Conservation (phyloP, 306 rosid species). For the Castanea crenata region DNA sequence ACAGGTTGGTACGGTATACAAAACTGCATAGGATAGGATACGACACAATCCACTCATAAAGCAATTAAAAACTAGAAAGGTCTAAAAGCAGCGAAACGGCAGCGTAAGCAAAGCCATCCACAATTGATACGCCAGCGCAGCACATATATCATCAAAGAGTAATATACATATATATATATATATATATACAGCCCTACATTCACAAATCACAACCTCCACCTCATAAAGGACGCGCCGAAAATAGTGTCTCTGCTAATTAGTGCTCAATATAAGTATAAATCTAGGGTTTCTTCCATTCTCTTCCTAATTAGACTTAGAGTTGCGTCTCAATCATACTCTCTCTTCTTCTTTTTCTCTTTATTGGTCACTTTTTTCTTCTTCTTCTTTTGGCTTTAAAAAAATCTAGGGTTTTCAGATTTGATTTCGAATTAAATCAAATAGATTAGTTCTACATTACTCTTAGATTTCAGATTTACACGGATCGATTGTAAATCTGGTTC, state of each 20-base stretch:
- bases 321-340: neutral
- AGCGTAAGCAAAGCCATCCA: neutral
- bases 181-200: neutral
- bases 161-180: neutral
- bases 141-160: neutral
- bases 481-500: conserved; percentile 11
- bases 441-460: neutral
- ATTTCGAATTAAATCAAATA: neutral
- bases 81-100: neutral
- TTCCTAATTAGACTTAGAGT: neutral
- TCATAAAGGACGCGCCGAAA: neutral
- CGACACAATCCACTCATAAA: neutral
- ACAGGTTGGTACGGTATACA: no score
- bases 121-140: neutral
- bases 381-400: neutral
- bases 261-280: neutral
- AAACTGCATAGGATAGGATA: no score
- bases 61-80: neutral
- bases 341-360: neutral
- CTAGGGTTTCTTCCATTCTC: neutral
- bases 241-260: neutral
- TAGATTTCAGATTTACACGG: conserved; percentile 15
- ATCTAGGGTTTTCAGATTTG: conserved; percentile 16
- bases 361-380: neutral
- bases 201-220: neutral